Evolutionary conservation across 2,329 filamentous ascomycete species (phyloP).

Genomic region (Nemania abortiva): DNA sequence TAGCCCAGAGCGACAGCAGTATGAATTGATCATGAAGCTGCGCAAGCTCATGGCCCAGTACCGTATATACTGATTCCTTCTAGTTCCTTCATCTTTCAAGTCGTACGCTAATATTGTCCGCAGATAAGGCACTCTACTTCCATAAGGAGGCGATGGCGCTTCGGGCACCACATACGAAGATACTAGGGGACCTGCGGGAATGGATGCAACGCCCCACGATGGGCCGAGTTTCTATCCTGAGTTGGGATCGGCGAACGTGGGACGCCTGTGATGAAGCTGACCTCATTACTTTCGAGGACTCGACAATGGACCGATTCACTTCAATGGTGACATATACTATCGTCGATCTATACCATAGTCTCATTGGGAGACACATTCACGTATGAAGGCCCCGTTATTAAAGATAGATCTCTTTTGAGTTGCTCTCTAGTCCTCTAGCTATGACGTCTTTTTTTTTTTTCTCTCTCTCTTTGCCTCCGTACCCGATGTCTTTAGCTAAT

Average conservation of each 20-base stretch:
- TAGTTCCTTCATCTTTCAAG: background rate
- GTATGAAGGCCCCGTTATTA: constrained; percentile 5
- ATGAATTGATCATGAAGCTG: constrained; percentile 36
- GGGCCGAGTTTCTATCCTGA: constrained; percentile 30
- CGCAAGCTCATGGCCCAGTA: constrained; percentile 34
- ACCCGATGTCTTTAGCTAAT: background rate
- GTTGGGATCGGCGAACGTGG: constrained; percentile 31
- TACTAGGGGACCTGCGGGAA: constrained; percentile 31
- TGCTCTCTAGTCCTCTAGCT: background rate
- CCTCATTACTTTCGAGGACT: constrained; percentile 36
- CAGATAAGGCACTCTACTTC: constrained; percentile 27
- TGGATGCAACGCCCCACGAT: constrained; percentile 30
- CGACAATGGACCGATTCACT: constrained; percentile 35
- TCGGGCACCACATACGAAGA: constrained; percentile 26
- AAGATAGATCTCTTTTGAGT: background rate
- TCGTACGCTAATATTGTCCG: background rate
- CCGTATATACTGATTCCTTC: constrained; percentile 9
- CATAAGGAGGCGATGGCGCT: constrained; percentile 16
- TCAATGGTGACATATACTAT: constrained; percentile 31
- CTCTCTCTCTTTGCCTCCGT: no score
- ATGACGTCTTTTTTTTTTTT: background rate
- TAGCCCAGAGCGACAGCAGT: constrained; percentile 21
- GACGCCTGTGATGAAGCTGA: constrained; percentile 9
- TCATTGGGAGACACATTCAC: constrained; percentile 31
- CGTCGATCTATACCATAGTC: constrained; percentile 30